Evolutionary conservation across 2,329 filamentous ascomycete species (phyloP), one percentile per base, ranked within the genome.

Genomic region (Paradendryphiella salina): DNA sequence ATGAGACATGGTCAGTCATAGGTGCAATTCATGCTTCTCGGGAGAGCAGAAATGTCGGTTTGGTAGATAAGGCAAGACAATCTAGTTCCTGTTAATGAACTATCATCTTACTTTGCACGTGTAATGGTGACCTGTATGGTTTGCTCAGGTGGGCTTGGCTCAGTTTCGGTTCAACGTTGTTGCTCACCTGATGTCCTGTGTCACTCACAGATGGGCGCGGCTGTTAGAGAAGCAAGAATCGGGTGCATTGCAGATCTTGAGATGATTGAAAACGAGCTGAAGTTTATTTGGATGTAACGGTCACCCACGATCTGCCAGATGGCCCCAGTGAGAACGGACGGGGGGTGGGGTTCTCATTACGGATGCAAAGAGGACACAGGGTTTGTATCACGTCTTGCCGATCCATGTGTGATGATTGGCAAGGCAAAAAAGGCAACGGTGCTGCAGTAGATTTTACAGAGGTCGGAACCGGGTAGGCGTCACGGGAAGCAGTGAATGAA

Each of bases 181-280:
- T 26, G 28, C 44, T 47, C 44, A 40, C 20, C 29, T 48, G 46
- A 20, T 21, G 46, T 10, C 20, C 21, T 23, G 46, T 50, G 47
- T 39, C n/a, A 50, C 46, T 23, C 13, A 13, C 17, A 26, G 35
- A 42, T 29, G 20, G 38, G 40, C 32, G 45, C 31, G 21, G 29
- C 38, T 26, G 8, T 9, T 26, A 9, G 23, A 26, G 8, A 26
- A 26, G 23, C 23, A 26, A 32, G 38, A 31, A 48, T 42, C 37
- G 40, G 14, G 38, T 43, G 38, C 38, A 43, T 43, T 31, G 46
- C 14, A 15, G 32, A 28, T 49, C 29, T 38, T 32, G 28, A 43
- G 17, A 17, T 32, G 13, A 32, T 32, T 33, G 4, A 8, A 15
- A 15, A 13, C 15, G 13, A 21, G 23, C 15, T 28, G 17, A 17